These are phyloP conservation scores for Penicillium sp. DNA, from an alignment of 2,329 filamentous ascomycete species.

Conservation along the genomic window DNA sequence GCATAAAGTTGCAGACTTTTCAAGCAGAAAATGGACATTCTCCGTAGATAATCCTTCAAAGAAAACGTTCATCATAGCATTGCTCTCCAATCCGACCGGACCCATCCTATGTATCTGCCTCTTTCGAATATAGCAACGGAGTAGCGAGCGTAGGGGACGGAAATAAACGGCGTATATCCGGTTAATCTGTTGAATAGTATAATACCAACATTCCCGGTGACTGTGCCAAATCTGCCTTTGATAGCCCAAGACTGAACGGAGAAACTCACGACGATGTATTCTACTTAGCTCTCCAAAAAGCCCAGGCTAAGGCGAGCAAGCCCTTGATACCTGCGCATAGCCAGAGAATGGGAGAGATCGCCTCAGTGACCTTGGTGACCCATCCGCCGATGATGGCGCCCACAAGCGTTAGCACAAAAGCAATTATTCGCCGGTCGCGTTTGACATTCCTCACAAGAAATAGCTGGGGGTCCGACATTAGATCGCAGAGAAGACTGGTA, in stretches of 20 bases:
- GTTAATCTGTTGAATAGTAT: background rate
- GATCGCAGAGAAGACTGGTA: constrained; percentile 23
- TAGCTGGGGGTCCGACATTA: constrained; percentile 28
- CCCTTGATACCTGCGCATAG: constrained; percentile 24
- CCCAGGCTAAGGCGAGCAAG: constrained; percentile 17
- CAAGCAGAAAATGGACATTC: background rate
- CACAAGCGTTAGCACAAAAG: constrained; percentile 24
- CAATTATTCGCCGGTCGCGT: constrained; percentile 26
- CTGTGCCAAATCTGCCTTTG: too few species aligned
- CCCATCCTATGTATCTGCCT: background rate
- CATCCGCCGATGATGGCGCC: constrained; percentile 29
- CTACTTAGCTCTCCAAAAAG: constrained; percentile 18
- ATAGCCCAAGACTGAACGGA: too few species aligned
- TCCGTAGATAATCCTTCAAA: background rate
- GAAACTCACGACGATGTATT: background rate
- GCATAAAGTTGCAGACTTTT: background rate
- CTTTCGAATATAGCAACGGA: background rate
- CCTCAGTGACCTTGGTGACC: constrained; percentile 25
- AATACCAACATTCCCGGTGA: background rate
- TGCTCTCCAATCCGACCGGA: too few species aligned
- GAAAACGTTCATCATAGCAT: background rate
- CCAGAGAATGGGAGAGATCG: constrained; percentile 25
- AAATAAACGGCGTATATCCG: too few species aligned
- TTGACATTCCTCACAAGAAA: constrained; percentile 27
- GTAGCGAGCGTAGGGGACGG: background rate